phyloP scores from a whole-genome alignment of 2,329 filamentous ascomycete species.

The Elsinoe perseae region DNA sequence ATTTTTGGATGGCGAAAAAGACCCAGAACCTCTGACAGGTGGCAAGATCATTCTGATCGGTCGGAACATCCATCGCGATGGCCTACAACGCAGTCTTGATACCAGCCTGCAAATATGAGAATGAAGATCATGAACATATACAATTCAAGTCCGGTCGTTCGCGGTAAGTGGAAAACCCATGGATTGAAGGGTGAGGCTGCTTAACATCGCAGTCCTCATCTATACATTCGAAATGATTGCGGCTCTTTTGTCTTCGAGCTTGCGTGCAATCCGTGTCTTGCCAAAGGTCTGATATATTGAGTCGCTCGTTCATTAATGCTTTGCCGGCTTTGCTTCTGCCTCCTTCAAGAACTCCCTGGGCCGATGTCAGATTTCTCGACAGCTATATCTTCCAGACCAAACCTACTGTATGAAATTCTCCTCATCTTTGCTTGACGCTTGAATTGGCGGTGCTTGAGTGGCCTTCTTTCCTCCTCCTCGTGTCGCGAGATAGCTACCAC shows the following conservation, averaged over 20 bases:
- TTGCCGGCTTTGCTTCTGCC: constrained; percentile 40
- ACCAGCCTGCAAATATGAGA: constrained; percentile 10
- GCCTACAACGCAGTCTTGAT: constrained; percentile 27
- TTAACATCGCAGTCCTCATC: neutral
- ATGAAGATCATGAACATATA: neutral
- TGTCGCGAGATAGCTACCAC: constrained; percentile 37
- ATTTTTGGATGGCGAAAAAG: constrained; percentile 54
- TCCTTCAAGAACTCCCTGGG: constrained; percentile 46
- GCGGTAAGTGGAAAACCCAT: neutral
- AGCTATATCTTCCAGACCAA: neutral
- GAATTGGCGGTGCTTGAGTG: constrained; percentile 50
- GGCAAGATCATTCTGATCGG: constrained; percentile 32
- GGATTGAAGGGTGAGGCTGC: neutral
- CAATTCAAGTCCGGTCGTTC: neutral
- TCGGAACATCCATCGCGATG: constrained; percentile 22
- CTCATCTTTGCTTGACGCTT: constrained; percentile 59
- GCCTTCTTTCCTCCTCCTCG: constrained; percentile 42
- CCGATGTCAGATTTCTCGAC: neutral
- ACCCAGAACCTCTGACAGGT: constrained; percentile 1
- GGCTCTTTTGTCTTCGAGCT: neutral
- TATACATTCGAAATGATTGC: neutral
- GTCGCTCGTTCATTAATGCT: constrained; percentile 24
- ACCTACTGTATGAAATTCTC: constrained; percentile 61
- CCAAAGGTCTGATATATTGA: neutral
- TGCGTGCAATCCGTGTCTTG: neutral